A percentile compares a stretch with the other conserved stretches of the same genome.
phyloP scores from a whole-genome alignment of 2,329 filamentous ascomycete species.

The Capronia epimyces region DNA sequence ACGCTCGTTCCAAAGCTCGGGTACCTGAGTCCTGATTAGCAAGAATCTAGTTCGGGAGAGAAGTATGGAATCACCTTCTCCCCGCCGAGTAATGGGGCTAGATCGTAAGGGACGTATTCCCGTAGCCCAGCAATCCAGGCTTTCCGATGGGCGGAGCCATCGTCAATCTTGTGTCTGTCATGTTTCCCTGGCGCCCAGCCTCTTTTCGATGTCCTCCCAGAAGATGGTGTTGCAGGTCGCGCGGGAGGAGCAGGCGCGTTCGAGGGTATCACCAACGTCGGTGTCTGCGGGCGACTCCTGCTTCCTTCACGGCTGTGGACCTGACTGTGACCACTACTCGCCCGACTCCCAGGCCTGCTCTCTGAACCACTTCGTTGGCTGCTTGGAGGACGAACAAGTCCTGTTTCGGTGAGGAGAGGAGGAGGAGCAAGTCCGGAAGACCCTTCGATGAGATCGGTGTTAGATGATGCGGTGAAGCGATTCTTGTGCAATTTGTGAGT shows the following conservation, averaged over 20 bases:
- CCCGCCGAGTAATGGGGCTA: slow-evolving; percentile 46
- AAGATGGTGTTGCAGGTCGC: slow-evolving; percentile 17
- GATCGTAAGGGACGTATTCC: slow-evolving; percentile 53
- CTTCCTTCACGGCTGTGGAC: slow-evolving; percentile 20
- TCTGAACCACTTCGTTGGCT: slow-evolving; percentile 32
- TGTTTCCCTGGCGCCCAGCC: slow-evolving; percentile 43
- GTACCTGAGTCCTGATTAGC: slow-evolving; percentile 37
- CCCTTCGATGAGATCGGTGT: slow-evolving; percentile 15
- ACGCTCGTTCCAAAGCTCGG: slow-evolving; percentile 58
- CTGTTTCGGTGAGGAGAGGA: slow-evolving; percentile 35
- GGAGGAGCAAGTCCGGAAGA: slow-evolving; percentile 35
- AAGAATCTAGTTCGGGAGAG: background rate
- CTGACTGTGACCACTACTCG: slow-evolving; percentile 17
- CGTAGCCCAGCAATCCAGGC: slow-evolving; percentile 58
- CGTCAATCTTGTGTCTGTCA: slow-evolving; percentile 28
- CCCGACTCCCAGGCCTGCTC: slow-evolving; percentile 33
- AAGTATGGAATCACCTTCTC: slow-evolving; percentile 42
- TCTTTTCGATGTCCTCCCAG: slow-evolving; percentile 33
- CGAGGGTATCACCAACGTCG: slow-evolving; percentile 18
- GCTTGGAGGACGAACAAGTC: slow-evolving; percentile 37
- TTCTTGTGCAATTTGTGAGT: slow-evolving; percentile 22
- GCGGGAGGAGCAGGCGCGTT: slow-evolving; percentile 11
- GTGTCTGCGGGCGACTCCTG: slow-evolving; percentile 28
- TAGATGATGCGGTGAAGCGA: slow-evolving; percentile 15
- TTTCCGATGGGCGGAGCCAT: slow-evolving; percentile 33